Base-by-base conservation (phyloP, 2,329 filamentous ascomycete species). In the Hypoxylon sp. region DNA sequence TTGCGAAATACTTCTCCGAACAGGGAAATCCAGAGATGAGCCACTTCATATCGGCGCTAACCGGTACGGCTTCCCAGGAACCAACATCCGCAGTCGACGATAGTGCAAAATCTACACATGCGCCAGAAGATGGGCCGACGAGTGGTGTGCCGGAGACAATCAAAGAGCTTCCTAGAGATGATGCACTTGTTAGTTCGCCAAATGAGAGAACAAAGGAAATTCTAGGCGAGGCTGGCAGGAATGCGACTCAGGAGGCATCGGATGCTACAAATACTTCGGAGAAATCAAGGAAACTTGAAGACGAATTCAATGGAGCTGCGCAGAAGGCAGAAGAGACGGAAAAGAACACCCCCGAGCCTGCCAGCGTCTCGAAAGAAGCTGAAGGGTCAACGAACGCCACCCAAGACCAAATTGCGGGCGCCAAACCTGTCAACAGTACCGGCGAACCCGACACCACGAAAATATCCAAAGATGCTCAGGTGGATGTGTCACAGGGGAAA, bases 21-120 rank as follows among this genome's bases (percentile, higher is more conserved):
- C 60, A 70, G 11, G 74, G 71, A 1, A 67, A 71, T 28, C 62
- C 63, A 6, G 75, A 75, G 60, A 75, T 76, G 73, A 72, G 71
- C 44, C 54, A 55, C 26, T 76, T 75, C 20, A 59, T 74, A 39
- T 66, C 65, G 24, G 70, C 71, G 10, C 64, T 76, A 7, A 19
- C 66, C 6, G 67, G 66, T 30, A 57, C 65, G 8, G 32, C 54
- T 17, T 20, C 58, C 19, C 52, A 61, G n/a, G 49, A 59, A 15
- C 53, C 62, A 19, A 26, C 52, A 17, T 50, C 56, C 6, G 37
- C 62, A 15, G 52, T 47, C 10, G 44, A 56, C 15, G 56, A 68
- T 10, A 34, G 41, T 19, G 15, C 22, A 13, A 51, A 67, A 17
- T 58, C 67, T 2, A 49, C 32, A 39, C 53, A 28, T 28, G 53